Percentiles rank a stretch among this genome's conserved stretches.
phyloP scores from a whole-genome alignment of 257 asterid genomes.

The Solanum sparsipilum region DNA sequence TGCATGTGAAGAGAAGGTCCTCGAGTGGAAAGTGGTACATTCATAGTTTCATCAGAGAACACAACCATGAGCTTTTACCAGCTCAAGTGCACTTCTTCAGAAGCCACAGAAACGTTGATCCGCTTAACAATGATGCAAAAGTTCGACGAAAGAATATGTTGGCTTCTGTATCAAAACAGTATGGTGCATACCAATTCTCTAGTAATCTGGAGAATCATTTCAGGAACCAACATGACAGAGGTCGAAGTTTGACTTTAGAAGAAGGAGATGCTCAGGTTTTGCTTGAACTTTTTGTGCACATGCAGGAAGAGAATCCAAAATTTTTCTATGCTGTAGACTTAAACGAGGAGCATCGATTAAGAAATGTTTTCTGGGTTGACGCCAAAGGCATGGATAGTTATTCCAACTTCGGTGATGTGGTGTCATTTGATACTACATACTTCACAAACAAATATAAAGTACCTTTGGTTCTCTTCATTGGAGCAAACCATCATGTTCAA shows the following conservation, averaged over 20 bases:
- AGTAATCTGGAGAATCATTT: conserved; percentile 47
- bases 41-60: conserved; percentile 76
- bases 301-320: conserved; percentile 78
- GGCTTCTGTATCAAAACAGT: conserved; percentile 28
- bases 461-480: conserved; percentile 73
- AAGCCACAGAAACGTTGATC: conserved; percentile 60
- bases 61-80: conserved; percentile 91
- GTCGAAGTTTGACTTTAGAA: conserved; percentile 67
- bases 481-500: conserved; percentile 82
- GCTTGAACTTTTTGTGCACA: conserved; percentile 54
- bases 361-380: conserved; percentile 95
- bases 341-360: conserved; percentile 73
- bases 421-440: conserved; percentile 61
- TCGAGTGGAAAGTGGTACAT: conserved; percentile 67
- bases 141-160: conserved; percentile 52
- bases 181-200: conserved; percentile 45
- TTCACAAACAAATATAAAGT: conserved; percentile 51
- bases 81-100: conserved; percentile 80
- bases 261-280: conserved; percentile 68
- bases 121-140: conserved; percentile 43
- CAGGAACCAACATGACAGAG: conserved; percentile 75
- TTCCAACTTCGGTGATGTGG: conserved; percentile 56
- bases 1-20: conserved; percentile 78
- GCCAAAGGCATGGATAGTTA: conserved; percentile 76
- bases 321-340: conserved; percentile 72